These are phyloP conservation scores for Clavispora asparagi DNA, from an alignment of 805 yeast species.

Conservation along the genomic window DNA sequence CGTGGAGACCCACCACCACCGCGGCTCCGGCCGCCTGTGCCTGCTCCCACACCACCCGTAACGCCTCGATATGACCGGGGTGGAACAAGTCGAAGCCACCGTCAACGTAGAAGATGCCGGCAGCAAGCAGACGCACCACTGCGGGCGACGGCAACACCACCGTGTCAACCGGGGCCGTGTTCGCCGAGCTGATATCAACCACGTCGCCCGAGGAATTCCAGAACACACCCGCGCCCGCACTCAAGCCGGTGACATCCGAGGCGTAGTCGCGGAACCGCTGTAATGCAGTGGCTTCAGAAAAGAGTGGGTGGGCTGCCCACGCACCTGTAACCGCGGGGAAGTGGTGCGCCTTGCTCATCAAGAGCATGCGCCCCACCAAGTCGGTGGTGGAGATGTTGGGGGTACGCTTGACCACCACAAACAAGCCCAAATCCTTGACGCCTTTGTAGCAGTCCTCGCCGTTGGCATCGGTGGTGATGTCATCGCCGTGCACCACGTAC, in stretches of 20 bases:
- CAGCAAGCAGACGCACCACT: slow-evolving; percentile 10
- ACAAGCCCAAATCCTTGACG: slow-evolving; percentile 80
- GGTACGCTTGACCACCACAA: slow-evolving; percentile 88
- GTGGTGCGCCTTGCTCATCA: slow-evolving; percentile 57
- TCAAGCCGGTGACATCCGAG: slow-evolving; percentile 54
- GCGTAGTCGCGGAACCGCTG: slow-evolving; percentile 52
- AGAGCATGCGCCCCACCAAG: slow-evolving; percentile 81
- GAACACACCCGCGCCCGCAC: slow-evolving; percentile 55
- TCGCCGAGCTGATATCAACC: neutral
- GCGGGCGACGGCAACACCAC: slow-evolving; percentile 31
- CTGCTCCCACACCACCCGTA: slow-evolving; percentile 42
- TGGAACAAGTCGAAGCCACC: slow-evolving; percentile 92
- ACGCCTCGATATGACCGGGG: slow-evolving; percentile 83
- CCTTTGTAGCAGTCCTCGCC: slow-evolving; percentile 89
- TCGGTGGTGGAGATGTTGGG: slow-evolving; percentile 95
- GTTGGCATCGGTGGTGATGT: slow-evolving; percentile 91
- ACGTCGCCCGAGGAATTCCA: slow-evolving; percentile 27
- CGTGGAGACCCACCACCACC: slow-evolving; percentile 65
- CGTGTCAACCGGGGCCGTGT: slow-evolving; percentile 13
- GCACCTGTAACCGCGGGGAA: slow-evolving; percentile 26
- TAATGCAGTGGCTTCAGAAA: slow-evolving; percentile 27
- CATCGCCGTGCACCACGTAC: slow-evolving; percentile 98
- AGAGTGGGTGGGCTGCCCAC: slow-evolving; percentile 21
- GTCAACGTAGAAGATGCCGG: slow-evolving; percentile 51
- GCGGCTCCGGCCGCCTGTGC: slow-evolving; percentile 35